A percentile compares a stretch with the other conserved stretches of the same genome.
phyloP scores from a whole-genome alignment of 2,329 filamentous ascomycete genomes.

The Neurospora crassa region DNA sequence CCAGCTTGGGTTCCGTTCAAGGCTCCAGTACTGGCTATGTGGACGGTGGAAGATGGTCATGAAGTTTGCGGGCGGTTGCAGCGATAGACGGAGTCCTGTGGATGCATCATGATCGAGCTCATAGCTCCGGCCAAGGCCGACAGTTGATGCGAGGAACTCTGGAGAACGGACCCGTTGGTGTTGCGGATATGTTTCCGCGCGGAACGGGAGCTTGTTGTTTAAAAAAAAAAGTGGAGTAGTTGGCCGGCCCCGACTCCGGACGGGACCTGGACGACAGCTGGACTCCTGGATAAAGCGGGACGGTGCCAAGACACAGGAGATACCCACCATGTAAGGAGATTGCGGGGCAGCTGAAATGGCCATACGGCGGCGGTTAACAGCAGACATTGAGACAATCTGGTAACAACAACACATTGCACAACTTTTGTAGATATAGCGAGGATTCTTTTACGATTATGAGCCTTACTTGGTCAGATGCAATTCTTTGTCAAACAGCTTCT shows the following conservation, averaged over 20 bases:
- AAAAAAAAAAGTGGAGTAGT: neutral
- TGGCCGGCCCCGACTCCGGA: neutral
- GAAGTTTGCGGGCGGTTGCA: neutral
- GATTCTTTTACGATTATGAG: neutral
- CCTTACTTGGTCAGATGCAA: neutral
- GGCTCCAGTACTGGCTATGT: neutral
- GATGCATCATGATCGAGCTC: neutral
- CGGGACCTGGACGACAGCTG: neutral
- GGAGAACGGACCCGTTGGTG: neutral
- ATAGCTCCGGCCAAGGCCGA: neutral
- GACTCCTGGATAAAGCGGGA: neutral
- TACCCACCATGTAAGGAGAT: neutral
- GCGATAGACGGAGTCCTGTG: neutral
- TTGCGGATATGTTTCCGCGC: neutral
- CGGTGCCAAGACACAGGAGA: neutral
- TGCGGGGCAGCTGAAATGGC: constrained; percentile 3
- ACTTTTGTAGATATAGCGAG: neutral
- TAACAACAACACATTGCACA: neutral
- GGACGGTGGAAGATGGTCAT: neutral
- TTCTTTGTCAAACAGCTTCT: neutral
- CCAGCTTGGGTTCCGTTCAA: neutral
- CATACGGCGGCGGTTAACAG: neutral
- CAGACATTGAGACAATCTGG: neutral
- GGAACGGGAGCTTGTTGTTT: neutral
- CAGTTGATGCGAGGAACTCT: neutral